Evolutionary conservation across 495 filamentous ascomycete genomes (phyloP).

Genomic region (Geoglossum glabrum): DNA sequence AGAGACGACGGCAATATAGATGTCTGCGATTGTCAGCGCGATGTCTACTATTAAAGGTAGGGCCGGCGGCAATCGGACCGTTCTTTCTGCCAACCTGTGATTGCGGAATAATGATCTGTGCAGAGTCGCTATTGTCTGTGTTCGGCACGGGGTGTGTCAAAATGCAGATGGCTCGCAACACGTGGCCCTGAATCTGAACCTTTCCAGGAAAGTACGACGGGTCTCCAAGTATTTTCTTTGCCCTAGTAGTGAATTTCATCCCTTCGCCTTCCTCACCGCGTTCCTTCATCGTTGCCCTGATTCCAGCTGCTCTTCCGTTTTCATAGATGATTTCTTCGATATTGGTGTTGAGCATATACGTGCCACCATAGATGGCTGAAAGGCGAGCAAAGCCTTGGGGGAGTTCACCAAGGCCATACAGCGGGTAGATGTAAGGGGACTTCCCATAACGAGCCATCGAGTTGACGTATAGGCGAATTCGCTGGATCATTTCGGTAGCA

Average conservation of each 20-base stretch:
- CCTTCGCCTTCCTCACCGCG: constrained; percentile 49
- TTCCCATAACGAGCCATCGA: constrained; percentile 96
- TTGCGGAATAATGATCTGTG: constrained; percentile 94
- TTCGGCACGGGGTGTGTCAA: constrained; percentile 80
- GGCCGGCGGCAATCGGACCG: constrained; percentile 38
- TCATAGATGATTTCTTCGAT: constrained; percentile 78
- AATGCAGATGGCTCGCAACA: constrained; percentile 92
- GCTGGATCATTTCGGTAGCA: constrained; percentile 73
- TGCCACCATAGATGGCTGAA: constrained; percentile 94
- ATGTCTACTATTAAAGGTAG: background rate
- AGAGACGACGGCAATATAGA: constrained; percentile 94
- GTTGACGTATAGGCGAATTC: constrained; percentile 91
- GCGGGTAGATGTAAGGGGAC: constrained; percentile 96
- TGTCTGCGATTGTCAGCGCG: constrained; percentile 38
- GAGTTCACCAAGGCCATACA: constrained; percentile 92
- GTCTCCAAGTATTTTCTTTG: constrained; percentile 88
- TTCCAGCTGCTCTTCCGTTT: constrained; percentile 62
- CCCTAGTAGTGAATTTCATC: constrained; percentile 91
- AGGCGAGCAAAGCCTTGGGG: constrained; percentile 96
- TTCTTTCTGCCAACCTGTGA: constrained; percentile 89
- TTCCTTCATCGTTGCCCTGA: constrained; percentile 92
- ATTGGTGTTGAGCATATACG: constrained; percentile 94
- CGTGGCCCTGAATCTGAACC: constrained; percentile 65
- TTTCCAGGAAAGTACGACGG: constrained; percentile 92
- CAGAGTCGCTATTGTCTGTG: constrained; percentile 77